These are phyloP conservation scores for Monascus purpureus DNA, from an alignment of 495 filamentous ascomycete species.

Conservation along the genomic window DNA sequence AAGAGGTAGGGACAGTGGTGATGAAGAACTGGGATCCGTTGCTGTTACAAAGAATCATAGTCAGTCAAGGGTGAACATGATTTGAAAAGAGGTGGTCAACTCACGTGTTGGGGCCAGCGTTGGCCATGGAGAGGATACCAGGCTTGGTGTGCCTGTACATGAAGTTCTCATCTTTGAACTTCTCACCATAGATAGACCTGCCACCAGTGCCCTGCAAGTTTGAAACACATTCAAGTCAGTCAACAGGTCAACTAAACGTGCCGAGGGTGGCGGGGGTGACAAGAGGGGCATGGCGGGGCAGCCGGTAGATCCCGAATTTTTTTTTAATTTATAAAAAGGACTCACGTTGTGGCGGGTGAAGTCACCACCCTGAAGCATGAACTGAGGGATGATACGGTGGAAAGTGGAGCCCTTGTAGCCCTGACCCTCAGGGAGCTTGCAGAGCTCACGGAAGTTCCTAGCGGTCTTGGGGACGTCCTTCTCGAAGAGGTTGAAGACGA, in stretches of 20 bases:
- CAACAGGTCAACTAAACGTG: neutral
- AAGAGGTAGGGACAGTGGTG: slow-evolving; percentile 81
- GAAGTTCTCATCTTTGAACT: slow-evolving; percentile 98
- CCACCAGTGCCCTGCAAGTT: slow-evolving; percentile 69
- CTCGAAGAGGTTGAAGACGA: slow-evolving; percentile 86
- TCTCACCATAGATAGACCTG: slow-evolving; percentile 91
- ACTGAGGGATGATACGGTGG: slow-evolving; percentile 94
- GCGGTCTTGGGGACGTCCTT: slow-evolving; percentile 82
- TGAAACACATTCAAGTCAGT: slow-evolving; percentile 4
- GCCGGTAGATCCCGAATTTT: too few relatives aligned
- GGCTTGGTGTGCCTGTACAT: slow-evolving; percentile 67
- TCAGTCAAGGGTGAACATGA: too few relatives aligned
- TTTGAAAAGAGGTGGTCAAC: too few relatives aligned
- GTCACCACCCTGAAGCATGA: slow-evolving; percentile 99
- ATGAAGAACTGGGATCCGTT: slow-evolving; percentile 99
- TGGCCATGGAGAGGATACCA: slow-evolving; percentile 93
- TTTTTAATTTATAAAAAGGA: slow-evolving; percentile 3
- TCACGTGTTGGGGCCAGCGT: slow-evolving; percentile 78
- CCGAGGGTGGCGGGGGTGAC: neutral
- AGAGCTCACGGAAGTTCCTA: slow-evolving; percentile 91
- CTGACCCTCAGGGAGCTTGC: slow-evolving; percentile 78
- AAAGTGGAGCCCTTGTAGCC: slow-evolving; percentile 86
- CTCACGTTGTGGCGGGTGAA: slow-evolving; percentile 87
- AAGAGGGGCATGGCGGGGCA: neutral
- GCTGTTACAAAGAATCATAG: slow-evolving; percentile 31